Conservation (phyloP, 2,329 filamentous ascomycete species). For the Claviceps arundinis region DNA sequence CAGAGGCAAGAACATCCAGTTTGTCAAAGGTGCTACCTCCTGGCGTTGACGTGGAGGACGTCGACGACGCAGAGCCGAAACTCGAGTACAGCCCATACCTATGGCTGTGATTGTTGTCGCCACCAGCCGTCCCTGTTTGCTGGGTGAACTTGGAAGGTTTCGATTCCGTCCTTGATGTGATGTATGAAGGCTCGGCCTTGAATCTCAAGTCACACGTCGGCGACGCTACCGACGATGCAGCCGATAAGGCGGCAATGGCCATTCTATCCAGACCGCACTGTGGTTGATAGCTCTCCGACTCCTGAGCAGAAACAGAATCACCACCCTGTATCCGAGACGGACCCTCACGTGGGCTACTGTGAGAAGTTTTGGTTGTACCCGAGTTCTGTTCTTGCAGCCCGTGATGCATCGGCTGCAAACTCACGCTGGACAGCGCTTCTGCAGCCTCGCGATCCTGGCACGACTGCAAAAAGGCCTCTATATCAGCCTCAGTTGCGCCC, state of each 20-base stretch:
- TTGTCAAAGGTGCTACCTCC: conserved; percentile 18
- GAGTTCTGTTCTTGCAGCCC: conserved; percentile 1
- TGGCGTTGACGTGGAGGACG: background rate
- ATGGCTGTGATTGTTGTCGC: background rate
- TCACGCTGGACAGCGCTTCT: conserved; percentile 11
- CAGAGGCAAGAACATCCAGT: conserved; percentile 25
- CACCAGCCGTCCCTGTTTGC: background rate
- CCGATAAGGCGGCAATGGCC: background rate
- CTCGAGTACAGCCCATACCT: background rate
- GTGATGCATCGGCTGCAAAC: conserved; percentile 6
- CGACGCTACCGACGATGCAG: background rate
- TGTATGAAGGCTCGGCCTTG: background rate
- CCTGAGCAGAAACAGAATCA: background rate
- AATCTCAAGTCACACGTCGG: background rate
- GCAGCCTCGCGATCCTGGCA: conserved; percentile 20
- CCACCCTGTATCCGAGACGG: background rate
- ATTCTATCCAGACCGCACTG: background rate
- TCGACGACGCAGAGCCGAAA: background rate
- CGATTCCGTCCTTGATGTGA: background rate
- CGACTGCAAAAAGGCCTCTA: conserved; percentile 26
- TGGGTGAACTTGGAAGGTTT: background rate
- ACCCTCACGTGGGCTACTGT: background rate
- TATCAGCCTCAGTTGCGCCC: conserved; percentile 24
- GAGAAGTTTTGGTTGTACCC: background rate
- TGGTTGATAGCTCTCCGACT: background rate